Evolutionary conservation across 441 rosid genomes (phyloP).

Genomic region (Capsella rubella): DNA sequence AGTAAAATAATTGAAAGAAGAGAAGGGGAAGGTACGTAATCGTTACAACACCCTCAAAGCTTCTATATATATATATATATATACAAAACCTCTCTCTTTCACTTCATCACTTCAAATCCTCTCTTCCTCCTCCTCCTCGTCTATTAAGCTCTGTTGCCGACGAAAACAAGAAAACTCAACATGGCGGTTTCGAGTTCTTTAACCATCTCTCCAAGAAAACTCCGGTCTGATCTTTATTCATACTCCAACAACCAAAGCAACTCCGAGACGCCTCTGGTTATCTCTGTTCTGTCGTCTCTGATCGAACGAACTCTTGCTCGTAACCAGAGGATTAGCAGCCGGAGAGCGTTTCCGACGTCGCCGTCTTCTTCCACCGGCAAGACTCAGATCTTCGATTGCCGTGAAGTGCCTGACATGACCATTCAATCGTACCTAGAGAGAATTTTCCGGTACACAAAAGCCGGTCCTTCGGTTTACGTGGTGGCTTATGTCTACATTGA

Average conservation of each 20-base stretch:
- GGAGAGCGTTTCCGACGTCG: conserved; percentile 4
- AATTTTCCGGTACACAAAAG: conserved; percentile 78
- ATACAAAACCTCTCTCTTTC: conserved; percentile 40
- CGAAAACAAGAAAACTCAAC: conserved; percentile 4
- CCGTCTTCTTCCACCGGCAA: conserved; percentile 12
- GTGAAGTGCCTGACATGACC: conserved; percentile 78
- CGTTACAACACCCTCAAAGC: conserved; percentile 15
- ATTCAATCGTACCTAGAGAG: conserved; percentile 84
- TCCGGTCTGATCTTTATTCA: conserved; percentile 78
- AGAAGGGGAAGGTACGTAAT: conserved; percentile 39
- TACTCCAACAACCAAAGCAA: conserved; percentile 62
- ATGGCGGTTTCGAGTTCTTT: conserved; percentile 47
- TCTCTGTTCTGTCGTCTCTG: conserved; percentile 79
- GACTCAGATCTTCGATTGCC: conserved; percentile 61
- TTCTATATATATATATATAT: conserved; percentile 1
- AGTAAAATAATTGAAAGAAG: background rate
- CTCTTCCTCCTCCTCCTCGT: background rate
- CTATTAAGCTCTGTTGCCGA: background rate
- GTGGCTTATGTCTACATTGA: conserved; percentile 92
- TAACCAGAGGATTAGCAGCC: conserved; percentile 57
- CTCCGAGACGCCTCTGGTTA: conserved; percentile 69
- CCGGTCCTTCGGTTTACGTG: conserved; percentile 85
- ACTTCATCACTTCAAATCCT: conserved; percentile 34
- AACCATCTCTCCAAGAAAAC: conserved; percentile 71
- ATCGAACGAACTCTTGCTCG: conserved; percentile 71